phyloP scores from a whole-genome alignment of 495 filamentous ascomycete species.

The Aspergillus wentii region DNA sequence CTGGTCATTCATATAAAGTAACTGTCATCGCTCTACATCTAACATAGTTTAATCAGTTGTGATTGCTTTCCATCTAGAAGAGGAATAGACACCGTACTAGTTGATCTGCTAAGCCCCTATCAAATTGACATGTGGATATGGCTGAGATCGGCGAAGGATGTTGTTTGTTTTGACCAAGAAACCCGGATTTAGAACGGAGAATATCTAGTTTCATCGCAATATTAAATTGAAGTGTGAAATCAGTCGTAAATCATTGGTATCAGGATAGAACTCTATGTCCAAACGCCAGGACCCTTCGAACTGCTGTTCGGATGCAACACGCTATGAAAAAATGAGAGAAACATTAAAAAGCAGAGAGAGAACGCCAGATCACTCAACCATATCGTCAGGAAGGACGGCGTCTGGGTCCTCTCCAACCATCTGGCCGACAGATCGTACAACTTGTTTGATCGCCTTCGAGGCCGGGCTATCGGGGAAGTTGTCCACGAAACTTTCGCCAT shows the following conservation, averaged over 20 bases:
- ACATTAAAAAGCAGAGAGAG: conserved; percentile 15
- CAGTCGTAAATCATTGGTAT: conserved; percentile 9
- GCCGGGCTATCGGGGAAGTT: conserved; percentile 89
- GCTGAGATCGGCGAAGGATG: too few species aligned
- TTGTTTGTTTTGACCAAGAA: too few species aligned
- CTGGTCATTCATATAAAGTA: too few species aligned
- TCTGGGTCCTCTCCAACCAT: conserved; percentile 55
- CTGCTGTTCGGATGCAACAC: conserved; percentile 6
- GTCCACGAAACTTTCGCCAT: conserved; percentile 95
- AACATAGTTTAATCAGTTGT: too few species aligned
- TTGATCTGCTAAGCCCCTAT: too few species aligned
- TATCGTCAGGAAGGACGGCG: conserved; percentile 34
- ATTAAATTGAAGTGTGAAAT: too few species aligned
- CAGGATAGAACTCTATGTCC: conserved; percentile 3
- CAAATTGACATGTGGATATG: too few species aligned
- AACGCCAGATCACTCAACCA: conserved; percentile 17
- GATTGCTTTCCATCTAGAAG: too few species aligned
- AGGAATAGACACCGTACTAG: too few species aligned
- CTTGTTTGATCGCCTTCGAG: conserved; percentile 66
- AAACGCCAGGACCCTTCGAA: conserved; percentile 4
- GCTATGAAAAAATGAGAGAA: conserved; percentile 10
- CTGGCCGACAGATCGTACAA: conserved; percentile 65
- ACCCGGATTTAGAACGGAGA: not conserved
- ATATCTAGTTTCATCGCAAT: not conserved
- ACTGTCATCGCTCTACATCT: too few species aligned